phyloP scores from a whole-genome alignment of 352 stramenopile genomes.

The Blastocystis sp. region DNA sequence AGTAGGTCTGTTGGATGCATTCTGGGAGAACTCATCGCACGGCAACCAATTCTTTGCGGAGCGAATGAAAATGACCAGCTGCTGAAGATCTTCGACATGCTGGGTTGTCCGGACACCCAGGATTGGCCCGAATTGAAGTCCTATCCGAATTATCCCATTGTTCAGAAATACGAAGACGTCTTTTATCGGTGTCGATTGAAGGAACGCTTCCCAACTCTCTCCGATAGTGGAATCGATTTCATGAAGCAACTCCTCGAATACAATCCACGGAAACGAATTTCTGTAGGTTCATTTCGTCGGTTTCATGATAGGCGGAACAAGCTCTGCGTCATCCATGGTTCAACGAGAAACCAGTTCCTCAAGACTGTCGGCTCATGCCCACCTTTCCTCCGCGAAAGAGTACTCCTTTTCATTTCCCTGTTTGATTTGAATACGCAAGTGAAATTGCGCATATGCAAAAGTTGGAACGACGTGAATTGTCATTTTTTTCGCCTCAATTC shows the following conservation, averaged over 20 bases:
- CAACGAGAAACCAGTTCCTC: constrained; percentile 47
- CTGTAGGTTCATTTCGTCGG: background rate
- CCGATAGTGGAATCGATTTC: constrained; percentile 43
- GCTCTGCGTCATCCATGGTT: constrained; percentile 46
- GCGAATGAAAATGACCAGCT: constrained; percentile 56
- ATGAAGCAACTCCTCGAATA: constrained; percentile 43
- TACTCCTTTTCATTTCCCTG: background rate
- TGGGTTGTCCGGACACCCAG: constrained; percentile 10
- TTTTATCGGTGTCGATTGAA: background rate
- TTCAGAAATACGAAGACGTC: constrained; percentile 18
- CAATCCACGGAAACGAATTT: constrained; percentile 50
- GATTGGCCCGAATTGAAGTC: constrained; percentile 27
- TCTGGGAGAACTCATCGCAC: constrained; percentile 35
- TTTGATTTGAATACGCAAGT: background rate
- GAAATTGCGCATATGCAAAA: background rate
- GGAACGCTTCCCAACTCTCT: constrained; percentile 27
- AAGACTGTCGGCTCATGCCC: constrained; percentile 45
- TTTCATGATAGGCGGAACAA: background rate
- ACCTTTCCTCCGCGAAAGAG: constrained; percentile 54
- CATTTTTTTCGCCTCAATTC: too few relatives aligned
- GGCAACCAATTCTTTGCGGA: constrained; percentile 33
- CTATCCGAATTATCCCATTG: background rate
- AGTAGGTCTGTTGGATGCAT: constrained; percentile 47
- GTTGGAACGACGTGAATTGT: too few relatives aligned
- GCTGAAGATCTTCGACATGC: constrained; percentile 50